Percentiles rank a stretch among this genome's conserved stretches.
These are phyloP conservation scores for Suhomyces tanzawaensis DNA, from an alignment of 805 yeast species.

Conservation along the genomic window DNA sequence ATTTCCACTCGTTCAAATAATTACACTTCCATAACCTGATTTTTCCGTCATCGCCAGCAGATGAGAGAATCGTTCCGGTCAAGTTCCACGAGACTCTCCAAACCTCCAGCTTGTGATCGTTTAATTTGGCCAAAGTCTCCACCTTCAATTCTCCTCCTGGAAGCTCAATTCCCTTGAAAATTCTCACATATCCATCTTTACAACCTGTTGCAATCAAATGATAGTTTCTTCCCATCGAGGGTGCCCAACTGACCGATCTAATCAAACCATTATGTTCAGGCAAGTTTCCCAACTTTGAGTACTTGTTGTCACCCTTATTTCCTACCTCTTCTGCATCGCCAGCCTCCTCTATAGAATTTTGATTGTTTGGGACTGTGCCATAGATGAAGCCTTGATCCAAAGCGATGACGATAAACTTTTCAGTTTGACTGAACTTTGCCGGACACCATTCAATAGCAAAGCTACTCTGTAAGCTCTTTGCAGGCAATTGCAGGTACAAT, in stretches of 20 bases:
- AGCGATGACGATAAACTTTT: constrained; percentile 79
- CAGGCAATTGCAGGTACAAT: constrained; percentile 63
- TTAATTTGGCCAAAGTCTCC: constrained; percentile 63
- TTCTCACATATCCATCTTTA: constrained; percentile 88
- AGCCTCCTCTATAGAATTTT: not conserved
- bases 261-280: constrained; percentile 87
- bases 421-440: constrained; percentile 67
- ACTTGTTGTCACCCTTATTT: constrained; percentile 25
- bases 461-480: constrained; percentile 78
- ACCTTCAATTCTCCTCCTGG: constrained; percentile 38
- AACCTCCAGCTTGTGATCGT: constrained; percentile 82
- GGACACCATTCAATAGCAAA: constrained; percentile 91
- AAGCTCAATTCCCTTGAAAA: constrained; percentile 66
- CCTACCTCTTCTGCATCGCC: constrained; percentile 1
- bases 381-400: constrained; percentile 86
- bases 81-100: constrained; percentile 97
- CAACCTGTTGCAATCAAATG: constrained; percentile 94
- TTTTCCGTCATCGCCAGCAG: constrained; percentile 95
- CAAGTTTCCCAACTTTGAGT: constrained; percentile 57
- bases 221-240: constrained; percentile 86
- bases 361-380: constrained; percentile 18
- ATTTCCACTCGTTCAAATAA: constrained; percentile 81
- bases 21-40: constrained; percentile 90
- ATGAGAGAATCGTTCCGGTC: constrained; percentile 87
- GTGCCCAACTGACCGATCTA: constrained; percentile 93